Base-by-base conservation (phyloP, 139 green algal species). In the Asterochloris sp. region DNA sequence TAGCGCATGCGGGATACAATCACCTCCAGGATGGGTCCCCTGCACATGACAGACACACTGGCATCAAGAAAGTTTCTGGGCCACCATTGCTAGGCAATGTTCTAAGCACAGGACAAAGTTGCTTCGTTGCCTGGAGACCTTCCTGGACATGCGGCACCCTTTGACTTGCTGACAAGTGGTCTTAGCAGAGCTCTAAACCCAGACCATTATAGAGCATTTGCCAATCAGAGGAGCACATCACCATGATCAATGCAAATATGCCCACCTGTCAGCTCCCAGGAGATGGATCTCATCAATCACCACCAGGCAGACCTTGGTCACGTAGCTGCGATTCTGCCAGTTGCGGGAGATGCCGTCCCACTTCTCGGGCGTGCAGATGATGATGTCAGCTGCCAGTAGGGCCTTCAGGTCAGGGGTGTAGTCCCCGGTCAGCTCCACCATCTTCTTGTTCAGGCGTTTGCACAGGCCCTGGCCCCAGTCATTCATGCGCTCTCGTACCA, bases 221-320 rank as follows among this genome's bases (percentile, higher is more conserved):
- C 38, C 38, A 54, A 54, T 54, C 6, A 54, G 4, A 6, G 6
- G 38, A 54, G 38, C 38, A 54, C 2, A 6, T 54, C 38, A 54
- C 4, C 6, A 54, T 54, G 38, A 54, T 54, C 2, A 6, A 54
- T 10, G 38, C 38, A 54, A 54, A 6, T 2, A 54, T 8, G 17
- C 76, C 23, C 26, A 87, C 84, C 84, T 87, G 85, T 99, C 97
- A 19, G 90, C 93, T 0, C 96, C 97, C 77, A 99, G 89, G 78
- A 99, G 90, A 84, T 99, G 97, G 86, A 99, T 98, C 92, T 99
- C 96, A 67, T 99, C 97, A 69, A 99, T 96, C n/a, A 99, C 85
- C 62, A 99, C 80, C 85, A 99, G 89, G 13, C 90, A 87, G n/a
- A 98, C 94, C 86, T 93, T 92, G 78, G 90, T 88, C 17, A 96